These are phyloP conservation scores for Bruguiera sexangula DNA, from an alignment of 345 rosid species.

Conservation along the genomic window DNA sequence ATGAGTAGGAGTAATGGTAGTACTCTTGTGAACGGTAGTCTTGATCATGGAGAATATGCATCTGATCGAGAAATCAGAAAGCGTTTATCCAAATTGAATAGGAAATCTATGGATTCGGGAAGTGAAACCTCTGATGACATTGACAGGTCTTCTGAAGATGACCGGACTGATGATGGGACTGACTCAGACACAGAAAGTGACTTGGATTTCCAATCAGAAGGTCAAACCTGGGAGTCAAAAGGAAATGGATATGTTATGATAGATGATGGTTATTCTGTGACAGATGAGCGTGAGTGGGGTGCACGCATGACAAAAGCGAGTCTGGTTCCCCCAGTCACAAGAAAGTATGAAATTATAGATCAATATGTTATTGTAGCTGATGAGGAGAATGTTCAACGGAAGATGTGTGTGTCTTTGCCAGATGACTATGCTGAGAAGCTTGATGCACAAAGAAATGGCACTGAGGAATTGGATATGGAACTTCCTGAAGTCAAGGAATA, in stretches of 20 bases:
- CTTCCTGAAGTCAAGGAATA: constrained; percentile 99
- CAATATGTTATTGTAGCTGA: constrained; percentile 78
- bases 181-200: constrained; percentile 91
- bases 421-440: constrained; percentile 97
- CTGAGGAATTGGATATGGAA: constrained; percentile 96
- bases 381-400: constrained; percentile 79
- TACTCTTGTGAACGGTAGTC: constrained; percentile 45
- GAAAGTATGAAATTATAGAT: constrained; percentile 93
- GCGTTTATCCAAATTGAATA: constrained; percentile 77
- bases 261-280: constrained; percentile 58
- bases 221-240: constrained; percentile 54
- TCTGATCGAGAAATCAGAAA: constrained; percentile 90
- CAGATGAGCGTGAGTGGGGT: constrained; percentile 99
- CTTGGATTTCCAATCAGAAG: constrained; percentile 58
- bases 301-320: constrained; percentile 99
- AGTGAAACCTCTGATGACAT: constrained; percentile 88
- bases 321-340: constrained; percentile 97
- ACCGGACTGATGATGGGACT: constrained; percentile 58
- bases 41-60: constrained; percentile 68
- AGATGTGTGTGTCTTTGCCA: constrained; percentile 90
- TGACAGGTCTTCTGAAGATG: constrained; percentile 61
- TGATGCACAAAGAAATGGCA: constrained; percentile 76
- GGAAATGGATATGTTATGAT: constrained; percentile 51
- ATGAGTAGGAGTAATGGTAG: constrained; percentile 60
- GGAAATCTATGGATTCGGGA: constrained; percentile 76